Conservation (phyloP, 495 filamentous ascomycete genomes). For the Trichoderma orchidacearum region DNA sequence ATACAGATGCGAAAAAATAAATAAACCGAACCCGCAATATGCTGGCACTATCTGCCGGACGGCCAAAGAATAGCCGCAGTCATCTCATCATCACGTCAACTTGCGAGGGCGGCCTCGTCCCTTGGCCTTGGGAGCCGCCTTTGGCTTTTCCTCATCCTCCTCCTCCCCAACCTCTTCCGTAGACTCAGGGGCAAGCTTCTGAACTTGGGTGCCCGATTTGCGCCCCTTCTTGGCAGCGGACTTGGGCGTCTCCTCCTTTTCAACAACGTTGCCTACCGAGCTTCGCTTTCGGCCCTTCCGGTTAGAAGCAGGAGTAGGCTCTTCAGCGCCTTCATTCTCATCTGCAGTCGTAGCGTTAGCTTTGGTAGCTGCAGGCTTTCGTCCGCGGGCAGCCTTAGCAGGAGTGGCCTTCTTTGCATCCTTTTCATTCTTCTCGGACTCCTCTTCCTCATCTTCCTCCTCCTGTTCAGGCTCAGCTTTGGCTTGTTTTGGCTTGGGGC, state of each 20-base stretch:
- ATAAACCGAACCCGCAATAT: too few species aligned
- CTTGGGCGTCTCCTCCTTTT: not conserved
- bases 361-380: not conserved
- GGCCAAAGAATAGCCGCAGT: not conserved
- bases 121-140: conserved; percentile 6
- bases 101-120: not conserved
- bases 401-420: conserved; percentile 6
- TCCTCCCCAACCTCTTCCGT: conserved; percentile 3
- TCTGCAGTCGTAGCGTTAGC: not conserved
- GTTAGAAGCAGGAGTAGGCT: not conserved
- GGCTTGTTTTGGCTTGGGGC: conserved; percentile 7
- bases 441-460: conserved; percentile 19
- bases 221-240: conserved; percentile 1
- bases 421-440: conserved; percentile 11
- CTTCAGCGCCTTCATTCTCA: not conserved
- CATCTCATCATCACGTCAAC: not conserved
- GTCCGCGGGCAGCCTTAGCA: not conserved
- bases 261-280: not conserved
- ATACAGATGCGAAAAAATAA: too few species aligned
- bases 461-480: conserved; percentile 9
- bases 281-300: not conserved
- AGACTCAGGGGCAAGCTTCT: not conserved
- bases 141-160: conserved; percentile 1
- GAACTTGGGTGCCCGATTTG: not conserved
- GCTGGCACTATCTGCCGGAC: too few species aligned